A percentile compares a stretch with the other conserved stretches of the same genome.
Evolutionary conservation across 371 early-diverging fungal genomes (phyloP).

Genomic region (Syncephalastrum racemosum): DNA sequence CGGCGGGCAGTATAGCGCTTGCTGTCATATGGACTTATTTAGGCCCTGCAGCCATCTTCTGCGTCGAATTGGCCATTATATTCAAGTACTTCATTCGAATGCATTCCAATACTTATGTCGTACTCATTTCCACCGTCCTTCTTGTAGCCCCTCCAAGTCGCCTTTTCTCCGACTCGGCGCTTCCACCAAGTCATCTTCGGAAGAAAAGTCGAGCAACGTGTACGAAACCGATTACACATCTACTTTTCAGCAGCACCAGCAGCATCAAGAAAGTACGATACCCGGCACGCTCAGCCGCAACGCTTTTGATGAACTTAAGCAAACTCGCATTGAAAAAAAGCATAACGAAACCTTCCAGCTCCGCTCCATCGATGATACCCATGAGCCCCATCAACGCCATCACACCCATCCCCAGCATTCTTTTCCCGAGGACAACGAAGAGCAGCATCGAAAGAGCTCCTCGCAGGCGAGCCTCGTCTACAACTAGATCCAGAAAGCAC

Average conservation of each 20-base stretch:
- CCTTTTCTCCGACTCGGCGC: not conserved
- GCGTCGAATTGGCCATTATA: slow-evolving; percentile 18
- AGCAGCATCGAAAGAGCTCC: no score
- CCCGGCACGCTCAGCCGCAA: slow-evolving; percentile 10
- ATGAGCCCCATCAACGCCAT: no score
- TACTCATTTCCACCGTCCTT: not conserved
- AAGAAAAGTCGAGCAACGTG: not conserved
- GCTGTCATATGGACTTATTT: slow-evolving; percentile 23
- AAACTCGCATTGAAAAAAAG: not conserved
- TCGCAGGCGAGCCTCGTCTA: no score
- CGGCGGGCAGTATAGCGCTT: slow-evolving; percentile 13
- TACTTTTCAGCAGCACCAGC: slow-evolving; percentile 1
- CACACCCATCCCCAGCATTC: no score
- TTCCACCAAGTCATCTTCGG: slow-evolving; percentile 1
- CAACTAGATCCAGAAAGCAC: no score
- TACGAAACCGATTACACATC: slow-evolving; percentile 3
- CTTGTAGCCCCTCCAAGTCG: slow-evolving; percentile 5
- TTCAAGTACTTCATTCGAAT: slow-evolving; percentile 12
- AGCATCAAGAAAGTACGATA: slow-evolving; percentile 4
- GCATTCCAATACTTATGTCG: not conserved
- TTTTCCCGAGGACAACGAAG: no score
- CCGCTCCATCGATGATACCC: no score
- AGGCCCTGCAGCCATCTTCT: slow-evolving; percentile 15
- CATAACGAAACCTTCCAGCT: no score
- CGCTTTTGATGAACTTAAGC: slow-evolving; percentile 16